Evolutionary conservation across 1,139 yeast genomes (phyloP).

Genomic region (Blastobotrys petasosporus): DNA sequence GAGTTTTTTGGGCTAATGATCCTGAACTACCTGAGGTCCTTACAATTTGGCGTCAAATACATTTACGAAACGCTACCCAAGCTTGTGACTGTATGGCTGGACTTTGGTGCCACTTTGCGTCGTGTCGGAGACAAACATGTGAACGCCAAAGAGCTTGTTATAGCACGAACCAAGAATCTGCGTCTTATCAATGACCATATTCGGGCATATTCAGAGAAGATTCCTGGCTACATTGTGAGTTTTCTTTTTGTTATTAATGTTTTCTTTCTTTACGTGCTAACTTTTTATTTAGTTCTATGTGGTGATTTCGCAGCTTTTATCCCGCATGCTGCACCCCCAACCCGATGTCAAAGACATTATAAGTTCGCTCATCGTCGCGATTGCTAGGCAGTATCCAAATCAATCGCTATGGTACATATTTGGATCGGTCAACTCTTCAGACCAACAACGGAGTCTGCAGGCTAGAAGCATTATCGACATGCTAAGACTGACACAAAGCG

Average conservation of each 20-base stretch:
- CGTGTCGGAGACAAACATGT: not conserved
- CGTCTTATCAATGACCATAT: conserved; percentile 33
- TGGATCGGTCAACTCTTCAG: conserved; percentile 68
- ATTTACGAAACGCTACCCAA: conserved; percentile 86
- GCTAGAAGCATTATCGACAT: conserved; percentile 42
- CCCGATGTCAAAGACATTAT: conserved; percentile 52
- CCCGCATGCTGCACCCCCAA: conserved; percentile 68
- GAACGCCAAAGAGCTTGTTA: conserved; percentile 17
- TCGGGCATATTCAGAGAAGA: conserved; percentile 39
- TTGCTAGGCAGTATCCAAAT: conserved; percentile 64
- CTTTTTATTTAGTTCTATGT: conserved; percentile 70
- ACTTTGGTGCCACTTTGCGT: conserved; percentile 50
- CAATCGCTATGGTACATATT: conserved; percentile 83
- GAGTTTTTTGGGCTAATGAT: conserved; percentile 63
- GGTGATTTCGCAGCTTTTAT: conserved; percentile 78
- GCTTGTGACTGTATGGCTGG: conserved; percentile 86
- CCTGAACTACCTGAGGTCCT: conserved; percentile 57
- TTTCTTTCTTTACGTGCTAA: not conserved
- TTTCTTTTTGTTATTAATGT: conserved; percentile 21
- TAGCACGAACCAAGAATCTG: conserved; percentile 14
- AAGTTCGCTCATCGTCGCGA: conserved; percentile 48
- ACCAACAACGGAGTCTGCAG: conserved; percentile 47
- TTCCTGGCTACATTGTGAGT: conserved; percentile 50
- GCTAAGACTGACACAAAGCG: conserved; percentile 2
- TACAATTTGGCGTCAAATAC: conserved; percentile 62